Evolutionary conservation across 140 eudicot species (phyloP), one percentile per base, ranked within the genome.

Genomic region (Flaveria floridana): DNA sequence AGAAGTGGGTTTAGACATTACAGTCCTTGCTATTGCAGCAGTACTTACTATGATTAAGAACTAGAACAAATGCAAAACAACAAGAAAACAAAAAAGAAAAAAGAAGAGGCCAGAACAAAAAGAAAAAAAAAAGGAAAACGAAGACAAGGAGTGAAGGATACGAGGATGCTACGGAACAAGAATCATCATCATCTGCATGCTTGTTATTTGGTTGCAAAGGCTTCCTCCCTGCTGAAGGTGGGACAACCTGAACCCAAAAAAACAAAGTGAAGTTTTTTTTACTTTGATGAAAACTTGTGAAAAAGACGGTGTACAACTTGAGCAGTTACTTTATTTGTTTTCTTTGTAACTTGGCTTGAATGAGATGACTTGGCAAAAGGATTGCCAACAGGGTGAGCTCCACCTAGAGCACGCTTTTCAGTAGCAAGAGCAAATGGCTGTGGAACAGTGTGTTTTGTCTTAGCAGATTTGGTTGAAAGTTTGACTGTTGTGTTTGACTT

Each of bases 351-450:
- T 20, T 74, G 80, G 16, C 73, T 79, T 70, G 81, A 56, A 37
- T 58, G 79, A 61, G 88, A 77, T 42, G 82, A 37, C 68, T 79
- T 92, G 46, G 78, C 73, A 11, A 50, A 80, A 84, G 58, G 70
- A 77, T 76, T 76, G 42, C 53, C 80, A 78, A 68, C 71, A 50
- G 89, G 83, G 37, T 87, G 96, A 76, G 80, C 75, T 67, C 85
- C 93, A 65, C 26, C 13, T 19, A 72, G 79, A 64, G 96, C 96
- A 9, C 96, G 89, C 73, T 87, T 89, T 79, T 87, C 97, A 79
- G 97, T 91, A 57, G 98, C 98, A 84, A 92, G 84, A 76, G 95
- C 89, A 84, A 92, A 91, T 39, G 23, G 97, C 68, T 87, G 93
- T 5, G 97, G 97, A 77, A 91, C 90, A 12, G 97, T 89, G 82